phyloP scores from a whole-genome alignment of 306 rosid genomes.

The Prunus mume region DNA sequence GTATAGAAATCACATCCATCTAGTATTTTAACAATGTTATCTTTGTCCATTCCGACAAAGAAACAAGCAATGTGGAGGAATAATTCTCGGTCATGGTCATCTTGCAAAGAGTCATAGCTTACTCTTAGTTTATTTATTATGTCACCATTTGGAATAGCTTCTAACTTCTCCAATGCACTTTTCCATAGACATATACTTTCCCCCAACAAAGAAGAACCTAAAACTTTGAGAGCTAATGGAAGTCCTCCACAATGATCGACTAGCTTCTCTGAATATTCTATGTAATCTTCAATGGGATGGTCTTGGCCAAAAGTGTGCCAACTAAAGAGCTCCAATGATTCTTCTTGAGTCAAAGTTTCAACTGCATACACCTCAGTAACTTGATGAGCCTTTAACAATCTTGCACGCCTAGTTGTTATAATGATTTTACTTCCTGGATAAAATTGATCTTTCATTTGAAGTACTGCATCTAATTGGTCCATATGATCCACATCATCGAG shows the following conservation, averaged over 20 bases:
- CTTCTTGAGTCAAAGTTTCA: not conserved
- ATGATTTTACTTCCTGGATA: not conserved
- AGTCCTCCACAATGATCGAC: not conserved
- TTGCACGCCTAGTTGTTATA: slow-evolving; percentile 8
- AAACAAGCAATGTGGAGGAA: slow-evolving; percentile 1
- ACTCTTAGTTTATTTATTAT: not conserved
- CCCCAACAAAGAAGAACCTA: not conserved
- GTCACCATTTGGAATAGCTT: not conserved
- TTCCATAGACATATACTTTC: not conserved
- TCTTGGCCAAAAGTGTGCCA: not conserved
- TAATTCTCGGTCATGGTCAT: not conserved
- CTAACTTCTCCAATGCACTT: not conserved
- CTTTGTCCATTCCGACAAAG: not conserved
- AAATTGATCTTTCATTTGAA: not conserved
- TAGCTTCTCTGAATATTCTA: not conserved
- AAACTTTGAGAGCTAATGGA: not conserved
- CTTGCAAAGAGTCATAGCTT: not conserved
- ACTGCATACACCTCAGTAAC: not conserved
- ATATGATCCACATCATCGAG: slow-evolving; percentile 2
- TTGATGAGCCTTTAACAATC: not conserved
- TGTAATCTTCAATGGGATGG: not conserved
- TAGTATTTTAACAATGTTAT: not conserved
- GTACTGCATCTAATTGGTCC: not conserved
- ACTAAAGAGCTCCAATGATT: not conserved
- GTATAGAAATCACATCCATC: not conserved